Base-by-base conservation (phyloP, 2,329 filamentous ascomycete genomes). In the Ascochyta clinopodiicola region DNA sequence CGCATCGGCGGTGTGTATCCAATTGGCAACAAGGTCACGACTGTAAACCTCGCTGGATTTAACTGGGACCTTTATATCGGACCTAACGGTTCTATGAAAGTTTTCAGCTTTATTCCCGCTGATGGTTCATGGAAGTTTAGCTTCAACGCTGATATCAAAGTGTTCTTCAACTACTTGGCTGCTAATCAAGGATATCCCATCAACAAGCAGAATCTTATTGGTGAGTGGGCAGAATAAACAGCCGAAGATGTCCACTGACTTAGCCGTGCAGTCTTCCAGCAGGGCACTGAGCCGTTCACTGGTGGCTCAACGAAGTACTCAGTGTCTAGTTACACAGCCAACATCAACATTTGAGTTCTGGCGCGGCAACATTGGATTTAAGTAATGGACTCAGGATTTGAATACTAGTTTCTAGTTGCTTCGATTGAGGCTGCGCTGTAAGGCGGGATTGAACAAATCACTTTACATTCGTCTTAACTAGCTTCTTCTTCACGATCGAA, bases 101-200 rank as follows among this genome's bases (percentile, higher is more conserved):
- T 88, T n/a, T 88, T 81, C 76, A 84, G 81, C 65, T 88, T 85
- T 62, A 79, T 85, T 9, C 79, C 61, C 21, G 40, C 53, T 19
- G 56, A 47, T 38, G 44, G 51, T n/a, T 51, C 53, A n/a, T 58
- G 50, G 56, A 74, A 81, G 32, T 78, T 75, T 22, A 78, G 61
- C 69, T 88, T 85, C 22, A 78, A 74, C 38, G 84, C 79, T 22
- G 84, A 88, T 68, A 64, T 88, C 61, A 79, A 78, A 63, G 70
- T 78, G 8, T 88, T 88, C 75, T 77, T 85, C 67, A 77, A 73
- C 17, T 87, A 87, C 69, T 75, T 88, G n/a, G 75, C 76, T 38
- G 51, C 64, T 22, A 80, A 73, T 62, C 74, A 85, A 61, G 78
- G 78, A 24, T 24, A 24, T 6, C 22, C 22, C 2, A 55, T 55